Base-by-base conservation (phyloP, 345 rosid species). In the Populus alba region DNA sequence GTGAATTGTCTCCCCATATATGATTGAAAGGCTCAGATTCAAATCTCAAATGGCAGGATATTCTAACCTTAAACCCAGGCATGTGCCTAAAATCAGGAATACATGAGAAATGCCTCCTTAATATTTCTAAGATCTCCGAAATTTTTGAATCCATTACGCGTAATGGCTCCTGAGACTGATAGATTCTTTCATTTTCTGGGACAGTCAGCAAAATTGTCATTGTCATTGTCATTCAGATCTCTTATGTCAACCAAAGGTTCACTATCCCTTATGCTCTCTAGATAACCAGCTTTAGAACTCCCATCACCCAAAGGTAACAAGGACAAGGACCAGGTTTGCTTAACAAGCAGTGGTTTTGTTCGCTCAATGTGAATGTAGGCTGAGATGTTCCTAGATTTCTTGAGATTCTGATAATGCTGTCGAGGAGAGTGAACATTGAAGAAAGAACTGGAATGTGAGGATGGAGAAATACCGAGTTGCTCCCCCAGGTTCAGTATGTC, bases 101-200 rank as follows among this genome's bases (percentile, higher is more conserved):
- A 71, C 86, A 90, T 5, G 93, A 90, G 85, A 94, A 93, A 83
- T 96, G 93, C 83, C 87, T 90, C 87, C 99, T 89, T 67, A 94
- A 76, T 51, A 83, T 87, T 77, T 78, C 88, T 41, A 91, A 86
- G 73, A 92, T 87, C 79, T 87, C 90, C n/a, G 92, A 92, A 81
- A 88, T 86, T 83, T 88, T 92, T 77, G 98, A 82, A 83, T 96
- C 99, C 94, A 90, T 90, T 67, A 96, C 97, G 27, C 94, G 90
- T 76, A 96, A 82, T 20, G 95, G 91, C 71, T 86, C 86, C 72
- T 77, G 90, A 20, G 81, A 84, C 53, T 78, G 83, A 79, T 78
- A 80, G 4, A 79, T 80, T 78, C 79, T 90, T 70, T 83, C 83
- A 41, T 81, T 85, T 75, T 87, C 86, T 68, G 91, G 83, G 69